These are phyloP conservation scores for Hibiscus mutabilis DNA, from an alignment of 345 rosid genomes.

Conservation along the genomic window DNA sequence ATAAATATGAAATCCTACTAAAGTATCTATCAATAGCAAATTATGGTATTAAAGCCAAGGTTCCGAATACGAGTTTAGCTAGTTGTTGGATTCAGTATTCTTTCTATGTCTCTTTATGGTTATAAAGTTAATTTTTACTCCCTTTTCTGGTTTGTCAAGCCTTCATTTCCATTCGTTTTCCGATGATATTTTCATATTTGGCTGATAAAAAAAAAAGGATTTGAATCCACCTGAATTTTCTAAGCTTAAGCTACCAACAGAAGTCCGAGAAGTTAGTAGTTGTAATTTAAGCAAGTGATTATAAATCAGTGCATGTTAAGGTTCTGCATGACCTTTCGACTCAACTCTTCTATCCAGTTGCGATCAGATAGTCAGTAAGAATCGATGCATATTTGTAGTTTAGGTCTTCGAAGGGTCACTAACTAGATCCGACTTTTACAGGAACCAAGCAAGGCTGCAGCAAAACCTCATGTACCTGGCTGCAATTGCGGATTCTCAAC, in stretches of 20 bases:
- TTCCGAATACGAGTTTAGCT: too few species aligned
- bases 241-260: neutral
- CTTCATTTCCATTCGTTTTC: neutral
- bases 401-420: neutral
- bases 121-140: neutral
- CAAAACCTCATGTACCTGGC: slow-evolving; percentile 96
- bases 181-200: neutral
- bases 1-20: neutral
- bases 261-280: neutral
- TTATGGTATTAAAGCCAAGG: too few species aligned
- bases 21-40: neutral
- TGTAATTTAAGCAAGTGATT: neutral
- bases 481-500: slow-evolving; percentile 98
- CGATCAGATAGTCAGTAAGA: neutral
- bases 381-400: neutral
- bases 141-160: neutral
- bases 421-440: slow-evolving; percentile 21
- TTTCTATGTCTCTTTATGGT: too few species aligned
- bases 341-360: neutral
- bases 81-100: too few species aligned
- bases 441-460: slow-evolving; percentile 97
- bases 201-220: too few species aligned
- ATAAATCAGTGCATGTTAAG: neutral
- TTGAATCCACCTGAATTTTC: neutral
- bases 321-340: neutral